Evolutionary conservation across 2,329 filamentous ascomycete species (phyloP).

Genomic region (Emmonsiellopsis sp.): DNA sequence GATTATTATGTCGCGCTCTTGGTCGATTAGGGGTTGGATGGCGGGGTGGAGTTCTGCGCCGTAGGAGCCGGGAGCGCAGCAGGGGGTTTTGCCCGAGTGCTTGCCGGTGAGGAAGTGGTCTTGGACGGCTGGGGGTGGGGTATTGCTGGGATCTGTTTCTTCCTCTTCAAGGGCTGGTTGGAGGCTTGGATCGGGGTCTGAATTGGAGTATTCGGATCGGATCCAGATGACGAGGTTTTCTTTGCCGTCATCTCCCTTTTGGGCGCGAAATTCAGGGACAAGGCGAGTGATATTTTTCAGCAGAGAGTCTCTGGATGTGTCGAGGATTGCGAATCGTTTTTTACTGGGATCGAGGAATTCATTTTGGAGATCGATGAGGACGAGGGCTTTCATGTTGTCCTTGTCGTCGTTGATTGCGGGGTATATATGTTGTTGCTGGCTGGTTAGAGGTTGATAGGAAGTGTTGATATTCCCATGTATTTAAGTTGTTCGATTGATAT

Average conservation of each 20-base stretch:
- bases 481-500: no score
- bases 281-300: background rate
- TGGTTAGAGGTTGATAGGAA: no score
- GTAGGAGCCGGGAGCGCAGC: constrained; percentile 1
- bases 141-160: background rate
- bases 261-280: background rate
- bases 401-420: background rate
- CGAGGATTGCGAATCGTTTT: background rate
- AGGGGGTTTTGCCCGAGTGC: constrained; percentile 1
- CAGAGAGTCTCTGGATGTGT: background rate
- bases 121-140: background rate
- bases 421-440: no score
- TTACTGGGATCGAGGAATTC: background rate
- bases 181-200: background rate
- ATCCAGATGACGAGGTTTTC: background rate
- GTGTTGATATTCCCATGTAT: no score
- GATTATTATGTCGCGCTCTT: background rate
- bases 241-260: background rate
- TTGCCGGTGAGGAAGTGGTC: constrained; percentile 3
- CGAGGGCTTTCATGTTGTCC: constrained; percentile 1
- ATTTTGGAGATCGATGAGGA: constrained; percentile 3
- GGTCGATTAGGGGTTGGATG: background rate
- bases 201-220: background rate
- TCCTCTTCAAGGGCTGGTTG: background rate
- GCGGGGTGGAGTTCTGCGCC: background rate